Base-by-base conservation (phyloP, 1,284 basidiomycete genomes). In the Volvariella volvacea region DNA sequence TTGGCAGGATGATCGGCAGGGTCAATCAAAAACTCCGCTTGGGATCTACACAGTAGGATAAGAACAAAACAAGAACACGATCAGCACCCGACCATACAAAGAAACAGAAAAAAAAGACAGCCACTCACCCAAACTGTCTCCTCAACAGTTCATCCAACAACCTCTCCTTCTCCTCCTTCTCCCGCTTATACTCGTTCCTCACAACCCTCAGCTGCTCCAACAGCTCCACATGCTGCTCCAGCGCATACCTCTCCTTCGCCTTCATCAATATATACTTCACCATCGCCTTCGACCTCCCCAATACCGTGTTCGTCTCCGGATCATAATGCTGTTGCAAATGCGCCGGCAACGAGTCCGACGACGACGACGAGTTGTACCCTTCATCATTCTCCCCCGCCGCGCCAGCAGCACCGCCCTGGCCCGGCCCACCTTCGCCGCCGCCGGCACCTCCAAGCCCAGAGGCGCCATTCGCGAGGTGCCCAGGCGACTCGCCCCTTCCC, bases 211-310 rank as follows among this genome's bases (percentile, higher is more conserved):
- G 60, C 57, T 90, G 83, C 52, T 83, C 76, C 14, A 76, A 61
- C 21, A 89, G 65, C 14, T 63, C 61, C 32, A 78, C 76, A 46
- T 86, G 78, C 51, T 83, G 75, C 46, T 80, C 69, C 17, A 80
- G 48, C 8, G 73, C 78, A 55, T 77, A 84, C 20, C 63, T 64
- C 54, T 80, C 72, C 55, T 88, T 88, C 1, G 88, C 85, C 55
- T 89, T 90, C 69, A 78, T 79, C 22, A 88, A 53, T n/a, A 89
- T 64, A 58, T 91, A 90, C 62, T 75, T 76, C 21, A 76, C 76
- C 66, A 82, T 76, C 28, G 70, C 65, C 0, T 74, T 80, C 17
- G 78, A 66, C 14, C 82, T 73, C 2, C 81, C 82, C 50, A 74
- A 58, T 10, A 88, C 74, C 19, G 77, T 62, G 1, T 76, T 77